phyloP scores from a whole-genome alignment of 495 filamentous ascomycete species.

The Aspergillus conjunctus region DNA sequence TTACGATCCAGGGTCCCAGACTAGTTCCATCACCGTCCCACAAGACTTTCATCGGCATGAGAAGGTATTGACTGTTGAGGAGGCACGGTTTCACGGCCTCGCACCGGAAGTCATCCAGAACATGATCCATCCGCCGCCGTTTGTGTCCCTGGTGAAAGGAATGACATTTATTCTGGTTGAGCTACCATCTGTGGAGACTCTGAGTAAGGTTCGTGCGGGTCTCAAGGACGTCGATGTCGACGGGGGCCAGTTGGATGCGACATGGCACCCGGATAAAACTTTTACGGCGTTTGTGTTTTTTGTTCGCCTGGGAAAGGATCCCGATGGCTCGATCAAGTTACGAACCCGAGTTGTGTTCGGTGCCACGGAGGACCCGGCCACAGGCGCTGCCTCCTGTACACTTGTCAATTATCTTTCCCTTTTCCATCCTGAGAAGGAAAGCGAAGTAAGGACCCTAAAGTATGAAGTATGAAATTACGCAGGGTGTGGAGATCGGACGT shows the following conservation, averaged over 20 bases:
- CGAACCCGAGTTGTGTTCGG: conserved; percentile 44
- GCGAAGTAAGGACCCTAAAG: conserved; percentile 24
- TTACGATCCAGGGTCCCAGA: conserved; percentile 48
- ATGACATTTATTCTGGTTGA: conserved; percentile 61
- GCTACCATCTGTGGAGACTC: conserved; percentile 32
- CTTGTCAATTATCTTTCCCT: conserved; percentile 55
- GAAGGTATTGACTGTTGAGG: background rate
- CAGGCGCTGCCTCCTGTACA: conserved; percentile 58
- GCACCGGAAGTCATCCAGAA: background rate
- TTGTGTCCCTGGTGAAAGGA: conserved; percentile 62
- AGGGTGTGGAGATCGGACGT: conserved; percentile 69
- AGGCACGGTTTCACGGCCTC: background rate
- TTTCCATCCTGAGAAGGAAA: conserved; percentile 42
- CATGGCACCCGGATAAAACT: conserved; percentile 43
- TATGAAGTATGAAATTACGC: conserved; percentile 53
- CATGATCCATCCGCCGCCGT: conserved; percentile 20
- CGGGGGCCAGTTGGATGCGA: conserved; percentile 44
- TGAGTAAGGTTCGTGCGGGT: background rate
- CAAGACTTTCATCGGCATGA: background rate
- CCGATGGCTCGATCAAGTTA: conserved; percentile 18
- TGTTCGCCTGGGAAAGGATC: conserved; percentile 33
- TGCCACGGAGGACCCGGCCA: conserved; percentile 60
- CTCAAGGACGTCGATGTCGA: background rate
- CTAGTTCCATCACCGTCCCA: background rate
- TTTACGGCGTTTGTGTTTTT: conserved; percentile 55